Evolutionary conservation across 2,329 filamentous ascomycete genomes (phyloP).

Genomic region (Cladobotryum protrusum): DNA sequence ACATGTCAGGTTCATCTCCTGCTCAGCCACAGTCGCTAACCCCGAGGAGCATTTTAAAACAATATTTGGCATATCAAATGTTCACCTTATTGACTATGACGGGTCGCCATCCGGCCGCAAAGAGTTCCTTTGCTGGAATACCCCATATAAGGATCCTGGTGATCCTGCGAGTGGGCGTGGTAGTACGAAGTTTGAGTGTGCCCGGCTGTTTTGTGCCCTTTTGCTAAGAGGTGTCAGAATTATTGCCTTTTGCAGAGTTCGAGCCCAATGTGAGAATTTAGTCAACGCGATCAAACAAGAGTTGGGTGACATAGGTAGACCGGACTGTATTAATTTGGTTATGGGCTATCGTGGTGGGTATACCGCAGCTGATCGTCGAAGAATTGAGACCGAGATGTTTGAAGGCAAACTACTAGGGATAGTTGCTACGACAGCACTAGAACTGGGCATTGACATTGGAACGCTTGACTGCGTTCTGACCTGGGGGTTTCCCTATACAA

Average conservation of each 20-base stretch:
- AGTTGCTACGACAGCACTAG: constrained; percentile 85
- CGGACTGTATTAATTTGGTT: constrained; percentile 70
- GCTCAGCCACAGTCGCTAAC: constrained; percentile 93
- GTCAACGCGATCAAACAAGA: constrained; percentile 75
- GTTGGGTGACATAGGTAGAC: constrained; percentile 63
- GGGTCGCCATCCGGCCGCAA: constrained; percentile 86
- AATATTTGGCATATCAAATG: constrained; percentile 82
- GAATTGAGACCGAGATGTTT: constrained; percentile 95
- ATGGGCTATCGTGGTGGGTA: constrained; percentile 97
- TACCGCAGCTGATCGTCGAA: constrained; percentile 79
- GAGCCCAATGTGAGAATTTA: constrained; percentile 82
- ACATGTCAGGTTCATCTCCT: constrained; percentile 84
- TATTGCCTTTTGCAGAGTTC: constrained; percentile 85
- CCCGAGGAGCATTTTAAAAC: constrained; percentile 86
- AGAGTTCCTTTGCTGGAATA: constrained; percentile 97
- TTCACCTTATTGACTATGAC: constrained; percentile 80
- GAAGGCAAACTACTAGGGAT: constrained; percentile 89
- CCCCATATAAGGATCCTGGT: constrained; percentile 81
- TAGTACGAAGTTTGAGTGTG: constrained; percentile 77
- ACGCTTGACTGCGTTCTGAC: constrained; percentile 89
- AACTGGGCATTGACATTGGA: constrained; percentile 92
- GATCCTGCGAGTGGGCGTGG: constrained; percentile 84
- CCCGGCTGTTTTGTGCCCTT: constrained; percentile 82
- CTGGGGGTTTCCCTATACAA: constrained; percentile 91
- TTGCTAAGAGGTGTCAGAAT: constrained; percentile 83